Base-by-base conservation (phyloP, 23 red algal species). In the Gracilaria gracilis region DNA sequence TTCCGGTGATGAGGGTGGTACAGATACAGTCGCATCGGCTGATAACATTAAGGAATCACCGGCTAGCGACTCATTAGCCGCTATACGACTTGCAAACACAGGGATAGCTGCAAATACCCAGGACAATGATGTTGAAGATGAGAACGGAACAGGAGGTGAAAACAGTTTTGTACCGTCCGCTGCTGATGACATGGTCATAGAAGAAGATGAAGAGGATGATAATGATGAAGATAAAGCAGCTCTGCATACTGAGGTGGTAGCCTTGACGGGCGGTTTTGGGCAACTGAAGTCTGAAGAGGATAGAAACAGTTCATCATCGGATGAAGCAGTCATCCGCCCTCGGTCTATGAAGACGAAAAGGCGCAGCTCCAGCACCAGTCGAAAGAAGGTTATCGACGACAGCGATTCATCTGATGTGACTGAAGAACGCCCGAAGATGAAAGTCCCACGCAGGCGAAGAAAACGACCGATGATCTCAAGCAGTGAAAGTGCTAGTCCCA, bases 141-240 rank as follows among this genome's bases (percentile, higher is more conserved):
- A 35, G 2, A 87, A 87, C 21, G 69, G 67, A 46, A 74, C 82
- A 38, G 79, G 71, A 54, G 92, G 78, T 20, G 92, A 94, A 21
- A 40, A 88, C 48, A 87, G 75, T 55, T 47, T 81, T 64, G 76
- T 48, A 17, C 82, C 70, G 13, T 74, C 75, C 14, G 83, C 35
- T 23, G 73, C 67, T 21, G 92, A 94, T 46, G 92, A 87, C 23
- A 81, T 87, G 70, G 73, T 83, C 24, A 86, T 94, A 35, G 92
- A 94, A 9, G 83, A 88, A 21, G 91, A 94, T n/a, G 92, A 94
- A 28, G 92, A 94, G 11, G 85, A 88, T 47, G 90, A 93, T 4
- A 62, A 65, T 31, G 90, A 93, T 62, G 90, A 85, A 31, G 90
- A 79, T 13, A 73, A 85, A 44, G 74, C 55, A 48, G 90, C 54